These are phyloP conservation scores for Pseudoneurospora amorphoporcata DNA, from an alignment of 495 filamentous ascomycete species.

Conservation along the genomic window DNA sequence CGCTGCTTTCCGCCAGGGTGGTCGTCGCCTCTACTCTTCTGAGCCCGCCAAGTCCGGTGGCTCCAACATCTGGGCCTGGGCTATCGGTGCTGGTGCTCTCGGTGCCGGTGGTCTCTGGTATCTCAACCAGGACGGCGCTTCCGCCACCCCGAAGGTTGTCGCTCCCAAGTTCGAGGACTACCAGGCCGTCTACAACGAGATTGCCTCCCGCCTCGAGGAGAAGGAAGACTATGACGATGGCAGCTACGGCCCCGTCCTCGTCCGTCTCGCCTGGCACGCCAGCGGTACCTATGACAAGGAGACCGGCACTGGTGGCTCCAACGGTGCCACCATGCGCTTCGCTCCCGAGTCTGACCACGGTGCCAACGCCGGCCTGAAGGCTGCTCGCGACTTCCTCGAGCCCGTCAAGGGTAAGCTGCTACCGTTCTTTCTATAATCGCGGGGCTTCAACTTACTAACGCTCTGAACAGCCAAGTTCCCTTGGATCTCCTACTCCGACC, in stretches of 20 bases:
- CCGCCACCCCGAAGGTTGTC: slow-evolving; percentile 47
- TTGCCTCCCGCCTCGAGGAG: slow-evolving; percentile 70
- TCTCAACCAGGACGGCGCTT: slow-evolving; percentile 37
- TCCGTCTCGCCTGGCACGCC: slow-evolving; percentile 81
- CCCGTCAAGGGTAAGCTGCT: slow-evolving; percentile 61
- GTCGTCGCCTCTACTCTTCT: slow-evolving; percentile 69
- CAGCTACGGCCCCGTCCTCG: slow-evolving; percentile 82
- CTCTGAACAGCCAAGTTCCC: slow-evolving; percentile 59
- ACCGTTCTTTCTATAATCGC: neutral
- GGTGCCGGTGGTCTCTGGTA: slow-evolving; percentile 57
- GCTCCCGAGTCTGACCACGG: slow-evolving; percentile 84
- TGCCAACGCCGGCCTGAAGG: slow-evolving; percentile 84
- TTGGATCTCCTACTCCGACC: slow-evolving; percentile 92
- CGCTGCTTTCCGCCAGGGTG: slow-evolving; percentile 52
- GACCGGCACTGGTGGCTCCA: slow-evolving; percentile 85
- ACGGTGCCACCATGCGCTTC: slow-evolving; percentile 98
- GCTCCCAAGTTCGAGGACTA: slow-evolving; percentile 77
- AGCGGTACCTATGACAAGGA: slow-evolving; percentile 82
- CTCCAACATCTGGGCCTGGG: slow-evolving; percentile 28
- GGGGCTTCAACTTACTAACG: slow-evolving; percentile 21
- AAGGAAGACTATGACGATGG: slow-evolving; percentile 95
- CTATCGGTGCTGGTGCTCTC: slow-evolving; percentile 44
- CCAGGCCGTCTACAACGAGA: slow-evolving; percentile 88
- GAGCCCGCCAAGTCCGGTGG: slow-evolving; percentile 50
- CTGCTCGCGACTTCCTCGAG: slow-evolving; percentile 85